Conservation (phyloP, 768 basidiomycete species). For the Termitomyces sp. region DNA sequence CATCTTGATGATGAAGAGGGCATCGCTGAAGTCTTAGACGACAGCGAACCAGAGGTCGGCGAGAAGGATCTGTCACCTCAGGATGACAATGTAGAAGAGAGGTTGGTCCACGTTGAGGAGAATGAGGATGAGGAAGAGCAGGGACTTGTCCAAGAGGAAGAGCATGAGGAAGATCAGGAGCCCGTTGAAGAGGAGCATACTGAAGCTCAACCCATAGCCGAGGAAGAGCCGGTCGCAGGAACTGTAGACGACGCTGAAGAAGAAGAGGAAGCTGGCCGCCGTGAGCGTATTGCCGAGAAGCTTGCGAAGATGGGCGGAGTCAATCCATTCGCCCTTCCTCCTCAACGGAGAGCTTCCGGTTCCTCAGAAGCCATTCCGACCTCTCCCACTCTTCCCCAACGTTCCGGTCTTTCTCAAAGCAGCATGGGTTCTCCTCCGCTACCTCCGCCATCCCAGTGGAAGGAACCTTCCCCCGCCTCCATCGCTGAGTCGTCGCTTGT, state of each 20-base stretch:
- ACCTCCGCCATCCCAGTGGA: slow-evolving; percentile 8
- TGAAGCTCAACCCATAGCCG: not conserved
- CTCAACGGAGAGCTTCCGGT: slow-evolving; percentile 16
- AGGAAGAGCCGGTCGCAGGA: slow-evolving; percentile 1
- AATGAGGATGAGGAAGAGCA: not conserved
- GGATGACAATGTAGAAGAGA: not conserved
- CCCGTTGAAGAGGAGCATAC: not conserved
- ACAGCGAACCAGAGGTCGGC: too few species aligned
- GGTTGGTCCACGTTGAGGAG: not conserved
- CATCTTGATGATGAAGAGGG: not conserved
- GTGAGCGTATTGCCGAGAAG: slow-evolving; percentile 58
- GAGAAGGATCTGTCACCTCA: not conserved
- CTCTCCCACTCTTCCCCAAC: slow-evolving; percentile 6
- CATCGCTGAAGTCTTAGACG: not conserved
- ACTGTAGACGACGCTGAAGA: slow-evolving; percentile 32
- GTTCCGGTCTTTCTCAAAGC: slow-evolving; percentile 8
- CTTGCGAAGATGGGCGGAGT: slow-evolving; percentile 68
- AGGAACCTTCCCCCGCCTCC: slow-evolving; percentile 4
- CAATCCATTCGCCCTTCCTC: slow-evolving; percentile 42
- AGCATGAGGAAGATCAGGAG: not conserved
- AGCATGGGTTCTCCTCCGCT: slow-evolving; percentile 3
- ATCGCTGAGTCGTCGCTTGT: not conserved
- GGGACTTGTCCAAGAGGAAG: not conserved
- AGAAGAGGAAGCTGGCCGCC: slow-evolving; percentile 51
- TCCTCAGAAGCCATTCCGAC: slow-evolving; percentile 13